These are phyloP conservation scores for Umbilicaria muhlenbergii DNA, from an alignment of 495 filamentous ascomycete species.

Conservation along the genomic window DNA sequence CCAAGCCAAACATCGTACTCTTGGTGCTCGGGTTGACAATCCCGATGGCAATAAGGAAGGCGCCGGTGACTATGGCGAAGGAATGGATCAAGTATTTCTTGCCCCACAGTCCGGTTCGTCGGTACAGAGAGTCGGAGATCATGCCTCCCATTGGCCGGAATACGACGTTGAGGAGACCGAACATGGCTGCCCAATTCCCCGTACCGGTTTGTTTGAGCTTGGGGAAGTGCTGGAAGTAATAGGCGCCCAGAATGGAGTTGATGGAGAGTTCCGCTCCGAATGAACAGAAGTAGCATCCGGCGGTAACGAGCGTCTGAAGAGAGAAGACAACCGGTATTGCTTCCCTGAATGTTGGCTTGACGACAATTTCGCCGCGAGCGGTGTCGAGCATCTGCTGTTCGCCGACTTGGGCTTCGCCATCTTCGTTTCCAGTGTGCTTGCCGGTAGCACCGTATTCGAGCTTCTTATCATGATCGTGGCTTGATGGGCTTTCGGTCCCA, in stretches of 20 bases:
- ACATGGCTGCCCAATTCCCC: conserved; percentile 76
- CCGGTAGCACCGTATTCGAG: conserved; percentile 23
- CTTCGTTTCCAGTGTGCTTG: conserved; percentile 20
- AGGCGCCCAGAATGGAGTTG: conserved; percentile 66
- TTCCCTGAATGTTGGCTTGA: conserved; percentile 48
- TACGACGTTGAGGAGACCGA: conserved; percentile 71
- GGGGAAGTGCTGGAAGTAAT: conserved; percentile 68
- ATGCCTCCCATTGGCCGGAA: conserved; percentile 64
- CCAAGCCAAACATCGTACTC: conserved; percentile 58
- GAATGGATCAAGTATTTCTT: conserved; percentile 62
- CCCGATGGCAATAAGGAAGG: conserved; percentile 57
- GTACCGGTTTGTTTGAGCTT: conserved; percentile 54
- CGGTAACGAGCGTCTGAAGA: conserved; percentile 49
- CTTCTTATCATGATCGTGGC: conserved; percentile 24
- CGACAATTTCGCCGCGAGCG: conserved; percentile 46
- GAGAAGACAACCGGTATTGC: conserved; percentile 41
- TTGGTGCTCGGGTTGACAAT: conserved; percentile 40
- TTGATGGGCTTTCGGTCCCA: conserved; percentile 18
- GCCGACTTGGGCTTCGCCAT: conserved; percentile 35
- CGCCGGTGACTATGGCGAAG: conserved; percentile 47
- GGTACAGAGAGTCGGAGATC: conserved; percentile 58
- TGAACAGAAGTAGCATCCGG: conserved; percentile 64
- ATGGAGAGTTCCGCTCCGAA: conserved; percentile 79
- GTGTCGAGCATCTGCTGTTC: conserved; percentile 40
- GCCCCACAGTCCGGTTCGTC: conserved; percentile 43